Percentiles rank a stretch among this genome's conserved stretches.
phyloP scores from a whole-genome alignment of 805 yeast genomes.

The Yamadazyma endophytica region DNA sequence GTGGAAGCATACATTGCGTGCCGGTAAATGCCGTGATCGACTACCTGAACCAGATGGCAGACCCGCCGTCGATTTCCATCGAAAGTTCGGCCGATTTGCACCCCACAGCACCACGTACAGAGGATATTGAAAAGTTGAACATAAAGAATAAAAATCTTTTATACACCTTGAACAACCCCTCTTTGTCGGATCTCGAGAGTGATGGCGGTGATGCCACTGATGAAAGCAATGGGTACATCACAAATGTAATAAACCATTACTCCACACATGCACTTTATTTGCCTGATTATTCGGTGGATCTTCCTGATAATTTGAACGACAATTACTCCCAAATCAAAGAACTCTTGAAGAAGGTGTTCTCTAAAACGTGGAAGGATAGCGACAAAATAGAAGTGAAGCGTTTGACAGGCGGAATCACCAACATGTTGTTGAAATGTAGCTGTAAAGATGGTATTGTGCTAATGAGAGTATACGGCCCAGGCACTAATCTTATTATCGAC shows the following conservation, averaged over 20 bases:
- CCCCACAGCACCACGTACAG: no score
- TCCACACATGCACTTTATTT: slow-evolving; percentile 48
- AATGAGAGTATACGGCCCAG: slow-evolving; percentile 71
- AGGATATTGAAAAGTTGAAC: slow-evolving; percentile 2
- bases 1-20: slow-evolving; percentile 21
- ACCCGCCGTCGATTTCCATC: neutral
- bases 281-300: slow-evolving; percentile 39
- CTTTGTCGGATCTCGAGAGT: slow-evolving; percentile 30
- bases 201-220: slow-evolving; percentile 3
- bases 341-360: slow-evolving; percentile 42
- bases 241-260: slow-evolving; percentile 18
- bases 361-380: slow-evolving; percentile 32
- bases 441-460: slow-evolving; percentile 41
- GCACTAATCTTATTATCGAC: slow-evolving; percentile 68
- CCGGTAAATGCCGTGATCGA: slow-evolving; percentile 18
- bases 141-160: slow-evolving; percentile 25
- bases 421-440: slow-evolving; percentile 50
- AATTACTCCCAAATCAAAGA: slow-evolving; percentile 33
- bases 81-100: neutral
- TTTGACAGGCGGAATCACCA: slow-evolving; percentile 62
- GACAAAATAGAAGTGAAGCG: slow-evolving; percentile 34
- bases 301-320: slow-evolving; percentile 30
- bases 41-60: slow-evolving; percentile 1
- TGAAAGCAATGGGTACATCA: slow-evolving; percentile 5
- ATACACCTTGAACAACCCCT: slow-evolving; percentile 34